Evolutionary conservation across 2,329 filamentous ascomycete genomes (phyloP), one percentile per base, ranked within the genome.

Genomic region (Sporothrix globosa): DNA sequence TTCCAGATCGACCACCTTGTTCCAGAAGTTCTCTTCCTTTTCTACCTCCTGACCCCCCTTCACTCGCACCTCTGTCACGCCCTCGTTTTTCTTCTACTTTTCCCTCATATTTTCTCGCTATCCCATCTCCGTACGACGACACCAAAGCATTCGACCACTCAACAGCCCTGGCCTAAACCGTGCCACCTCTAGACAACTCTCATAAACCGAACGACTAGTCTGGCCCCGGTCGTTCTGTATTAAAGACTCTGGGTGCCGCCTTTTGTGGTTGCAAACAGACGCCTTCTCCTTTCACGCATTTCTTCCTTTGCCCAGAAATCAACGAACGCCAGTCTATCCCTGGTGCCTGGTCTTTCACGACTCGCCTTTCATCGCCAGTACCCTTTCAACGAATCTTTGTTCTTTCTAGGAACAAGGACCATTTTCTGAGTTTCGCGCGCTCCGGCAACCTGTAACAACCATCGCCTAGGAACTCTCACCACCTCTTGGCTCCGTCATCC

Each of bases 401-500:
- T 24, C 24, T 11, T 66, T 39, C 27, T n/a, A 66, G 46, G 14
- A 52, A 52, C 24, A 34, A 50, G 17, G 44, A 21, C 17, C 39
- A 13, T 34, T 65, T 11, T 50, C 41, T 4, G 19, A 46, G n/a
- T 44, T 27, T 44, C 44, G 44, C 48, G 27, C 34, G 21, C 39
- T 52, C 66, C 39, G 39, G 39, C 66, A 68, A 68, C 66, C 65
- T 54, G 66, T 60, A 56, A 50, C 53, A 60, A 13, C 19, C 46
- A 41, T 9, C 46, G 24, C 39, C 27, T 17, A 50, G 11, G 39
- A 21, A 11, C 67, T 60, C 27, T 68, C 67, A 54, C 30, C 39
- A 65, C 11, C 41, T 50, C 67, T 68, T 65, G 58, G 46, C 67
- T 34, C 46, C 58, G 58, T 44, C 67, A 60, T 67, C 39, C 14